Evolutionary conservation across 2,329 filamentous ascomycete genomes (phyloP).

Genomic region (Aspergillus texensis): DNA sequence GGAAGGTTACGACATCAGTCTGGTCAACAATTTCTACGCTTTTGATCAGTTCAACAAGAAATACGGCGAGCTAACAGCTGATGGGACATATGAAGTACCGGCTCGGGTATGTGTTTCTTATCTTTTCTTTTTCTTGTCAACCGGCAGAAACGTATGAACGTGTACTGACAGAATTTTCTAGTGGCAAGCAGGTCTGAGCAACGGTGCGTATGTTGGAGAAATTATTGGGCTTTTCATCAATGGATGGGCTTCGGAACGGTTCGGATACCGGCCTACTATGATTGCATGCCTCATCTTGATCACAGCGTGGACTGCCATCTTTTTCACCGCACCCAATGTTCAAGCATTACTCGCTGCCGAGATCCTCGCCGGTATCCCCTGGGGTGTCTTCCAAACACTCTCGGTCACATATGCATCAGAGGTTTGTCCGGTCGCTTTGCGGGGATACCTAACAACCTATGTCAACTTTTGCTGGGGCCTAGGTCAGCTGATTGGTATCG

Average conservation of each 20-base stretch:
- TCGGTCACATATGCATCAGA: constrained; percentile 52
- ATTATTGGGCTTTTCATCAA: constrained; percentile 57
- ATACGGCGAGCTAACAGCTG: constrained; percentile 37
- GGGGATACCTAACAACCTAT: constrained; percentile 50
- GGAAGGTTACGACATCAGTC: constrained; percentile 83
- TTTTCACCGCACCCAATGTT: constrained; percentile 55
- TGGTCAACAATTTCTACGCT: constrained; percentile 78
- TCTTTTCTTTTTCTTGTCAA: neutral
- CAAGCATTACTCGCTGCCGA: constrained; percentile 53
- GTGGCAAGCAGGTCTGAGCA: constrained; percentile 51
- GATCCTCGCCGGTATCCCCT: constrained; percentile 55
- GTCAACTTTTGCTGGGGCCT: constrained; percentile 53
- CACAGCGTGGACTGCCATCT: constrained; percentile 52
- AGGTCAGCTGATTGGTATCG: constrained; percentile 55
- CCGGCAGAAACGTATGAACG: neutral
- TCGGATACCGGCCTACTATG: constrained; percentile 56
- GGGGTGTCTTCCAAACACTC: constrained; percentile 56
- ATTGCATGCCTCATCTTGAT: constrained; percentile 51
- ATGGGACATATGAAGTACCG: constrained; percentile 44
- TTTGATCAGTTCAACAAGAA: constrained; percentile 46
- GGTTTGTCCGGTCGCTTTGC: constrained; percentile 50
- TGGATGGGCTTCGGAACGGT: constrained; percentile 54
- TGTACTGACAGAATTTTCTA: constrained; percentile 26
- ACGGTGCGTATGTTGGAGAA: constrained; percentile 47
- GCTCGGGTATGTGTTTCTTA: constrained; percentile 35